Base-by-base conservation (phyloP, 495 filamentous ascomycete species). In the Apiosordaria backusii region DNA sequence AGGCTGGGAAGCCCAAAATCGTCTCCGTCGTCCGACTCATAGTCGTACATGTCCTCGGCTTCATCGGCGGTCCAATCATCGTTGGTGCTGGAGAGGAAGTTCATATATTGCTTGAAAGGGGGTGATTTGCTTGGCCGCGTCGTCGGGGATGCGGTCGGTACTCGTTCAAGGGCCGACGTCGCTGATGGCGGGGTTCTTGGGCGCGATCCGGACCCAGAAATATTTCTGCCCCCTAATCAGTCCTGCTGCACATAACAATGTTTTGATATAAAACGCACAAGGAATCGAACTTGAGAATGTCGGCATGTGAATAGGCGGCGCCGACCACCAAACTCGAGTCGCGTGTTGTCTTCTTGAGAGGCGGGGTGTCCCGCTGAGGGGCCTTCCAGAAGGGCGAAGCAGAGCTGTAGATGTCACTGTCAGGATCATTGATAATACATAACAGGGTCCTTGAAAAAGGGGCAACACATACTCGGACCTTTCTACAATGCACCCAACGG, bases 251-350 rank as follows among this genome's bases (percentile, higher is more conserved):
- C 24, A 19, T 5, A 23, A 6, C n/a, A 50, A 59, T 50, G 19
- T 3, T 22, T 18, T 9, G 22, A 1, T 50, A 25, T 10, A 57
- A 57, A 23, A 70, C 78, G 29, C 81, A 92, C 89, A 92, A 67
- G 24, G 85, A 84, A 75, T 93, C 93, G 67, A 90, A 89, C 78
- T 94, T 95, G 65, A 97, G 82, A 71, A 97, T 92, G 79, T 96
- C 93, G 35, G 93, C 90, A 79, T 99, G 96, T 50, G 95, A 98
- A 76, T 99, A 99, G 57, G 93, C 89, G 62, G 95, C 95, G 63
- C 95, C 95, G 54, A 97, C 88, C n/a, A 99, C 91, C 45, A 92
- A 86, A 65, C 84, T 89, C 25, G 86, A 79, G 62, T 93, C 91
- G 74, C 86, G 81, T 52, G 80, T 77, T 68, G 83, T 87, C 73